Evolutionary conservation across 2,329 filamentous ascomycete genomes (phyloP).

Genomic region (Aureobasidium musti): DNA sequence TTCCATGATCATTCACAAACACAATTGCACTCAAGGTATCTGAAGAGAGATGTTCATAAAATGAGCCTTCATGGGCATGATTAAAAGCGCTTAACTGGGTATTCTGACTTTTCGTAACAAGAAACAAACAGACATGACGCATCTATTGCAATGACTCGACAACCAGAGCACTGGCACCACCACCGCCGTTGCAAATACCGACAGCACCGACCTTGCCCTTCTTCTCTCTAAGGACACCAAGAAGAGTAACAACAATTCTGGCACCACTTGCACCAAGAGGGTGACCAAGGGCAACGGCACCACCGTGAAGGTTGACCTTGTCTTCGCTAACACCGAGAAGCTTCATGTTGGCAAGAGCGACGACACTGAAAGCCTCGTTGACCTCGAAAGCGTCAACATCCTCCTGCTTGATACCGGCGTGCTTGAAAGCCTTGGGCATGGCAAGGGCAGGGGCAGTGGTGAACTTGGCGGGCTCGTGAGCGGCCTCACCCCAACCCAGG

Average conservation of each 20-base stretch:
- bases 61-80: conserved; percentile 22
- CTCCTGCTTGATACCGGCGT: conserved; percentile 77
- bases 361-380: conserved; percentile 98
- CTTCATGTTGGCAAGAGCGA: conserved; percentile 96
- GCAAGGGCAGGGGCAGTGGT: conserved; percentile 90
- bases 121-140: conserved; percentile 28
- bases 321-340: conserved; percentile 74
- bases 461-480: conserved; percentile 89
- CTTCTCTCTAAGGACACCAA: conserved; percentile 85
- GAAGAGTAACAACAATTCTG: conserved; percentile 85
- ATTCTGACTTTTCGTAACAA: conserved; percentile 30
- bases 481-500: conserved; percentile 94
- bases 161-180: conserved; percentile 90
- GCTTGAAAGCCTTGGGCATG: conserved; percentile 95
- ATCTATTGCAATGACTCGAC: conserved; percentile 61
- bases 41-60: neutral
- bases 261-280: conserved; percentile 92
- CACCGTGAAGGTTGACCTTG: conserved; percentile 93
- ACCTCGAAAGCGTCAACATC: conserved; percentile 95
- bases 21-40: no score
- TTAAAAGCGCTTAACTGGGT: conserved; percentile 26
- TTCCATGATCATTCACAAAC: neutral
- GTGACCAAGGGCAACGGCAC: conserved; percentile 93
- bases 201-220: conserved; percentile 91
- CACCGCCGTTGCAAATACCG: conserved; percentile 97